Percentiles rank a stretch among this genome's conserved stretches.
phyloP scores from a whole-genome alignment of 2,329 filamentous ascomycete species.

The Byssothecium circinans region DNA sequence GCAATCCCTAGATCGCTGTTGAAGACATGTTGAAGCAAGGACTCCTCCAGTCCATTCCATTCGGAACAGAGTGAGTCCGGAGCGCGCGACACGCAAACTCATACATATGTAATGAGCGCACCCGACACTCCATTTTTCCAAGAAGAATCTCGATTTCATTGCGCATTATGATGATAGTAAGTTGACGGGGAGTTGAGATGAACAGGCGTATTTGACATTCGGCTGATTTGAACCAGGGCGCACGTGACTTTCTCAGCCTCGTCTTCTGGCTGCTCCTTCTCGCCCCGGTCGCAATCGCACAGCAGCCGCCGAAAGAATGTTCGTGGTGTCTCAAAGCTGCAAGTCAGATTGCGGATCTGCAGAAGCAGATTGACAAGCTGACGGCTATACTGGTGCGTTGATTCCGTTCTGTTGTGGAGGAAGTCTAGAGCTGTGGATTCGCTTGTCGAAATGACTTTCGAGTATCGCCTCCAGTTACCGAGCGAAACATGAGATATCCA shows the following conservation, averaged over 20 bases:
- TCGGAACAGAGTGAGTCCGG: not conserved
- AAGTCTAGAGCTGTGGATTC: not conserved
- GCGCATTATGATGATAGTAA: constrained; percentile 8
- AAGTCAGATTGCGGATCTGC: constrained; percentile 3
- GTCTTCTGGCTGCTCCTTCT: constrained; percentile 1
- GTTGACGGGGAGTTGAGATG: constrained; percentile 2
- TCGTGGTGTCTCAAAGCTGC: constrained; percentile 4
- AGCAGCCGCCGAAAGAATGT: constrained; percentile 6
- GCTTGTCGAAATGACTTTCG: not conserved
- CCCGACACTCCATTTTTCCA: not conserved
- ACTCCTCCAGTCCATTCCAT: not conserved
- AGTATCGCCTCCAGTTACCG: too few species aligned
- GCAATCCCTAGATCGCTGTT: too few species aligned
- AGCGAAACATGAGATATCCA: too few species aligned
- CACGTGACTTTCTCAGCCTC: constrained; percentile 3
- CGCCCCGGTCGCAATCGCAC: constrained; percentile 2
- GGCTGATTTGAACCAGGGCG: constrained; percentile 1
- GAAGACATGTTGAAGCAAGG: too few species aligned
- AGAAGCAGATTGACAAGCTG: constrained; percentile 9
- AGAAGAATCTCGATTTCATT: constrained; percentile 1
- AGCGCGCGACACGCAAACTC: too few species aligned
- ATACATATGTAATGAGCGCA: too few species aligned
- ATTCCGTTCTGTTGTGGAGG: not conserved
- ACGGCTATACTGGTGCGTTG: constrained; percentile 3
- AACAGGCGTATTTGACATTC: not conserved